Evolutionary conservation across 441 rosid genomes (phyloP).

Genomic region (Flueggea neowawraea): DNA sequence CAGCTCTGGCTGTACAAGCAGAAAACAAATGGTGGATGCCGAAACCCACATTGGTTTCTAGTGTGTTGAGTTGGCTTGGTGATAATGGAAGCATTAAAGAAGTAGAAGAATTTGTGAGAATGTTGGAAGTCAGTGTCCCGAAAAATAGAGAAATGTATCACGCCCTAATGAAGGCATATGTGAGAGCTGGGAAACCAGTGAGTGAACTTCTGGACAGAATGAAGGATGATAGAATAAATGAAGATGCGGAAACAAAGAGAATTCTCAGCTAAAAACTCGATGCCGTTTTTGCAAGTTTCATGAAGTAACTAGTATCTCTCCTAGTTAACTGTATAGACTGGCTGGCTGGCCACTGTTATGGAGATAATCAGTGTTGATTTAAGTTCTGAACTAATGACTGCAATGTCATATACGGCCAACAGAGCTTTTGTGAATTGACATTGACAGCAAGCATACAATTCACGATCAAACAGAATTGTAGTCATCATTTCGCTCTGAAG

Average conservation of each 20-base stretch:
- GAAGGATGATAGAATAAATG: slow-evolving; percentile 21
- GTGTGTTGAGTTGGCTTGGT: slow-evolving; percentile 44
- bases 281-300: too few relatives aligned
- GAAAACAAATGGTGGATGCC: slow-evolving; percentile 40
- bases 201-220: slow-evolving; percentile 19
- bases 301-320: too few relatives aligned
- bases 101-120: slow-evolving; percentile 33
- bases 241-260: slow-evolving; percentile 22
- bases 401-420: too few relatives aligned
- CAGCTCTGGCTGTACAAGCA: slow-evolving; percentile 37
- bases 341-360: too few relatives aligned
- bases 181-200: slow-evolving; percentile 30
- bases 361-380: too few relatives aligned
- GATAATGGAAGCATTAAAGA: slow-evolving; percentile 30
- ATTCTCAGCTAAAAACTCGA: slow-evolving; percentile 18
- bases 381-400: too few relatives aligned
- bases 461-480: too few relatives aligned
- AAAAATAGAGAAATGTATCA: slow-evolving; percentile 23
- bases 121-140: slow-evolving; percentile 23
- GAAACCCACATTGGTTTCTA: slow-evolving; percentile 28
- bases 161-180: slow-evolving; percentile 25
- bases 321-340: too few relatives aligned
- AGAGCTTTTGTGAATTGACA: too few relatives aligned
- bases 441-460: too few relatives aligned
- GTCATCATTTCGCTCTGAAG: too few relatives aligned